A percentile compares a stretch with the other conserved stretches of the same genome.
These are phyloP conservation scores for Prunus mongolica DNA, from an alignment of 306 rosid genomes.

Conservation along the genomic window DNA sequence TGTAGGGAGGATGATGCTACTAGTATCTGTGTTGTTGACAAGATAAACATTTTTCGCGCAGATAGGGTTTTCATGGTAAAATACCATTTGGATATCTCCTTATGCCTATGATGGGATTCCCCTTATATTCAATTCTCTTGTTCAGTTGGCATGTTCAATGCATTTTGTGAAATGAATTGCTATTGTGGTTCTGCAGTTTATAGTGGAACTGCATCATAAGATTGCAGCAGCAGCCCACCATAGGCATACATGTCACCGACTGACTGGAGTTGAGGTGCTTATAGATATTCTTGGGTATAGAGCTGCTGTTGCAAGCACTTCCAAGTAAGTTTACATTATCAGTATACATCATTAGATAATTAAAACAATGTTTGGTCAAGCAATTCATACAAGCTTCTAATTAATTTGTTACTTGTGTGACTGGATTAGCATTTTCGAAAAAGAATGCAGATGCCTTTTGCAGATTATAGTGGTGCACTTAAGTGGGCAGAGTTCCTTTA, in stretches of 20 bases:
- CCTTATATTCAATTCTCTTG: conserved; percentile 11
- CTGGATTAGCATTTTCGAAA: not conserved
- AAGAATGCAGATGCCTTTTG: not conserved
- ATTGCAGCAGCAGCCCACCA: conserved; percentile 76
- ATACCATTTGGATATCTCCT: not conserved
- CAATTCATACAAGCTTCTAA: conserved; percentile 1
- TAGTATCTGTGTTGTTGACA: conserved; percentile 59
- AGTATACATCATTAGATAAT: not conserved
- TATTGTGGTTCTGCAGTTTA: conserved; percentile 56
- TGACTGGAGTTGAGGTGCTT: conserved; percentile 85
- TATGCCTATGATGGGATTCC: not conserved
- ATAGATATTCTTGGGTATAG: conserved; percentile 61
- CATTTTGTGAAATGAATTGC: conserved; percentile 26
- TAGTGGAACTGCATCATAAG: conserved; percentile 79
- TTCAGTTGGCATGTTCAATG: conserved; percentile 18
- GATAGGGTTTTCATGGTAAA: conserved; percentile 91
- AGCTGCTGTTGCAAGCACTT: conserved; percentile 75
- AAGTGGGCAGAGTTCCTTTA: not conserved
- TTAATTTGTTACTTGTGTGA: not conserved
- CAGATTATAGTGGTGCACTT: not conserved
- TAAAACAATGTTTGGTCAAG: not conserved
- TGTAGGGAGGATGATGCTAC: conserved; percentile 53
- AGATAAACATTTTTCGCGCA: conserved; percentile 76
- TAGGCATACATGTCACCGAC: conserved; percentile 79
- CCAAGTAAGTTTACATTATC: conserved; percentile 54